A percentile compares a stretch with the other conserved stretches of the same genome.
Evolutionary conservation across 2,329 filamentous ascomycete species (phyloP).

Genomic region (Aspergillus spinulosporus): DNA sequence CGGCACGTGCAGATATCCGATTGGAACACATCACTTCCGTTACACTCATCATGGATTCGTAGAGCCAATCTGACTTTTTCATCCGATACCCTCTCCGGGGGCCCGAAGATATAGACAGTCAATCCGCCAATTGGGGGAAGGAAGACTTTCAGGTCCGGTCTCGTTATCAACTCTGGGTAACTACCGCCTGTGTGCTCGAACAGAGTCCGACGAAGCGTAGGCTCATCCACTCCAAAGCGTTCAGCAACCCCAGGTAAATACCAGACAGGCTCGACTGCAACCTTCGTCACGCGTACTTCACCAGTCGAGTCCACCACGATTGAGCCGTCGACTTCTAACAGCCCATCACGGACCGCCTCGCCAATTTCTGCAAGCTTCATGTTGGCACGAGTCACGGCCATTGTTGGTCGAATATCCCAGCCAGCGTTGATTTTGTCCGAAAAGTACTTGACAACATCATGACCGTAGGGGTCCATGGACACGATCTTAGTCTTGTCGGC

Average conservation of each 20-base stretch:
- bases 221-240: slow-evolving; percentile 90
- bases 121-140: slow-evolving; percentile 91
- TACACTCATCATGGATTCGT: slow-evolving; percentile 85
- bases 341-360: slow-evolving; percentile 77
- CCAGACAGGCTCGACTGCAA: slow-evolving; percentile 94
- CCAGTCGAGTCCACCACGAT: slow-evolving; percentile 81
- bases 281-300: slow-evolving; percentile 91
- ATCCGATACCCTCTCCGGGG: slow-evolving; percentile 90
- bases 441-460: slow-evolving; percentile 76
- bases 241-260: slow-evolving; percentile 86
- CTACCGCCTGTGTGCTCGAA: slow-evolving; percentile 96
- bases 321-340: slow-evolving; percentile 78
- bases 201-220: slow-evolving; percentile 76
- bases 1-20: slow-evolving; percentile 94
- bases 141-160: slow-evolving; percentile 92
- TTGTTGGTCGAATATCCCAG: slow-evolving; percentile 79
- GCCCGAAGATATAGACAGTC: slow-evolving; percentile 96
- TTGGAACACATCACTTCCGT: slow-evolving; percentile 95
- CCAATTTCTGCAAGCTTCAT: slow-evolving; percentile 97
- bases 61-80: slow-evolving; percentile 77
- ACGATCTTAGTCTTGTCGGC: slow-evolving; percentile 90
- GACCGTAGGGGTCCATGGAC: slow-evolving; percentile 93
- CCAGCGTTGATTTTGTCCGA: slow-evolving; percentile 73
- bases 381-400: slow-evolving; percentile 86
- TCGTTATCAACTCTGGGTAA: slow-evolving; percentile 94